Evolutionary conservation across 805 yeast species (phyloP), one percentile per base, ranked within the genome.

Genomic region (Kodamaea restingae): DNA sequence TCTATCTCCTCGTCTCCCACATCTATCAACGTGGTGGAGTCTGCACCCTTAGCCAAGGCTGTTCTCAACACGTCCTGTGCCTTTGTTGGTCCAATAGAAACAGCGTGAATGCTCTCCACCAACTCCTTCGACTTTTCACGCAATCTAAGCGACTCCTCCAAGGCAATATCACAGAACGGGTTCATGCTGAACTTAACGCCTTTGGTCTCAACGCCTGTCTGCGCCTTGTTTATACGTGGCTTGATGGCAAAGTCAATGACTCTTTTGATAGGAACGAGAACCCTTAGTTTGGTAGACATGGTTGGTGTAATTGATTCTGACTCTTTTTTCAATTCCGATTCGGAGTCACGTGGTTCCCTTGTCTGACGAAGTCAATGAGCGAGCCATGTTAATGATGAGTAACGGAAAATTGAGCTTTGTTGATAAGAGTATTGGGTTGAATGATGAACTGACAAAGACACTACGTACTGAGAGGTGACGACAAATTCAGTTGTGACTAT

Each of bases 131-230:
- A 64, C 27, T 70, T 69, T 49, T 84, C 88, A 54, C 75, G 80
- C 51, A 93, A 75, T 50, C 82, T 77, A 30, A 90, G 69, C 1
- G 98, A 95, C 62, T 93, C 98, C 65, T 93, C 98, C 38, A 93
- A 78, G 7, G 98, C 98, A 58, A 93, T 93, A 65, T 93, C 98
- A 66, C 95, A 93, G 64, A 93, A 93, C 41, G 99, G 98, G 61
- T 93, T 93, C 61, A 91, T 87, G 56, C 88, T 78, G 71, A 83
- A 88, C 67, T 91, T 91, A 50, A 87, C 86, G 42, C 96, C 97
- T 47, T 84, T 78, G 40, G 91, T 79, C 51, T 88, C 96, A 36
- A 85, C 80, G 4, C 93, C 95, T 8, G 88, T 82, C 35, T 79
- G 80, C 10, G 95, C 69, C 61, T 86, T 81, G 71, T 88, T 88